Conservation (phyloP, 2,329 filamentous ascomycete genomes). For the Rhytidhysteron rufulum region DNA sequence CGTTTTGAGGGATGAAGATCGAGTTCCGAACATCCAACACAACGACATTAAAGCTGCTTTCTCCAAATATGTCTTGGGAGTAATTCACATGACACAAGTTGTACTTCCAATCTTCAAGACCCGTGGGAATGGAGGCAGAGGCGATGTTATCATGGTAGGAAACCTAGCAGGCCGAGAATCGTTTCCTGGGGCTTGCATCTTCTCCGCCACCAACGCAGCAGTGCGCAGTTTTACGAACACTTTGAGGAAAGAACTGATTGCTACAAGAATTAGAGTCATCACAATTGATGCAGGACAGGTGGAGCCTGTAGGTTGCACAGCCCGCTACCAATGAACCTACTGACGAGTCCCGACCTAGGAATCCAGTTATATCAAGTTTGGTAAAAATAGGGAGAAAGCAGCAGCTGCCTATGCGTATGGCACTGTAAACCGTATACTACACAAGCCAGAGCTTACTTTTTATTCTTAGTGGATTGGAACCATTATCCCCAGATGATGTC, state of each 20-base stretch:
- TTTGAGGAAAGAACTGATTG: slow-evolving; percentile 74
- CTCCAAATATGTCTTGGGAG: slow-evolving; percentile 81
- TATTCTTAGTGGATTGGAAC: slow-evolving; percentile 52
- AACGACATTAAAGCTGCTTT: slow-evolving; percentile 83
- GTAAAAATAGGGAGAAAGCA: slow-evolving; percentile 79
- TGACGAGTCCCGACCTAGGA: slow-evolving; percentile 41
- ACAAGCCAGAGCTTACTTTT: slow-evolving; percentile 6
- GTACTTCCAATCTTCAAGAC: slow-evolving; percentile 75
- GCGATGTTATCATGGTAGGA: slow-evolving; percentile 92
- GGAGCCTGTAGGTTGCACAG: slow-evolving; percentile 63
- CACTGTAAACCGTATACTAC: neutral
- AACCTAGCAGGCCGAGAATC: slow-evolving; percentile 81
- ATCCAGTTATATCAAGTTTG: slow-evolving; percentile 79
- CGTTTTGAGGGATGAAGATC: slow-evolving; percentile 79
- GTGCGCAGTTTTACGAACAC: slow-evolving; percentile 77
- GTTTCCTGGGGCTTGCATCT: slow-evolving; percentile 79
- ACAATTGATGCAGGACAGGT: slow-evolving; percentile 87
- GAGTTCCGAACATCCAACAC: slow-evolving; percentile 73
- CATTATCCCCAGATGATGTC: slow-evolving; percentile 80
- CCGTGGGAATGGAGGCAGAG: slow-evolving; percentile 63
- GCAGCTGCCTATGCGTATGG: slow-evolving; percentile 74
- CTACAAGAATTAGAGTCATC: slow-evolving; percentile 74
- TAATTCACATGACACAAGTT: slow-evolving; percentile 94
- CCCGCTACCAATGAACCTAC: too few relatives aligned
- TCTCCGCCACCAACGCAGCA: slow-evolving; percentile 89